Evolutionary conservation across 352 stramenopile genomes (phyloP), one percentile per base, ranked within the genome.

Genomic region (Phytophthora pistaciae): DNA sequence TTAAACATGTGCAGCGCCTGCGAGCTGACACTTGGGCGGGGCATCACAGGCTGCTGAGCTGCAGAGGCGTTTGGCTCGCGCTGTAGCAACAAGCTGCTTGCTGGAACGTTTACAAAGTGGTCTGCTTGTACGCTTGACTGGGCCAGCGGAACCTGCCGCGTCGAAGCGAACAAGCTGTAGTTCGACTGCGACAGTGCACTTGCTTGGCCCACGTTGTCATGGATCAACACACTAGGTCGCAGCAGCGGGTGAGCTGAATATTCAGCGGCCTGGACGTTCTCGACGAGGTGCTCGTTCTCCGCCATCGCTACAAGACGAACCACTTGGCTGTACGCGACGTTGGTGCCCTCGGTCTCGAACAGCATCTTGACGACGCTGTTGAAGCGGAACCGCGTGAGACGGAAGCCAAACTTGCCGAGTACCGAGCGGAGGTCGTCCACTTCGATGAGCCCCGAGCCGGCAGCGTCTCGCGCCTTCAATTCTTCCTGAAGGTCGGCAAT

Each of bases 341-440:
- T 77, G 18, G 70, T 79, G 25, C 66, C 74, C 40, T 75, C 54
- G 4, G 88, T 60, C 18, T 70, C 38, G 54, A 91, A 91, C 13
- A 91, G 55, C 44, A 91, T 42, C 70, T 83, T 80, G 6, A 77
- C 75, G 56, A 91, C 79, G 50, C 68, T 84, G 49, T 91, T 88
- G 71, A 91, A 91, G 20, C 79, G 82, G 14, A 84, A 88, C 38
- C 77, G 64, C 29, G 83, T 87, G 13, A 88, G 67, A 20, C 56
- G 60, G 40, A 89, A 83, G 2, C 81, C 81, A 36, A 88, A 78
- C 25, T 56, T 69, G 0, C 50, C 55, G 0, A 91, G 60, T 25
- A 87, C 78, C 18, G 68, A 49, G 0, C 81, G 81, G 11, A 89
- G 60, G 20, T 83, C 62, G 31, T 84, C 75, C 18, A 88, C 55